phyloP scores from a whole-genome alignment of 192 early-diverging fungal species.

The Coemansia sp. region DNA sequence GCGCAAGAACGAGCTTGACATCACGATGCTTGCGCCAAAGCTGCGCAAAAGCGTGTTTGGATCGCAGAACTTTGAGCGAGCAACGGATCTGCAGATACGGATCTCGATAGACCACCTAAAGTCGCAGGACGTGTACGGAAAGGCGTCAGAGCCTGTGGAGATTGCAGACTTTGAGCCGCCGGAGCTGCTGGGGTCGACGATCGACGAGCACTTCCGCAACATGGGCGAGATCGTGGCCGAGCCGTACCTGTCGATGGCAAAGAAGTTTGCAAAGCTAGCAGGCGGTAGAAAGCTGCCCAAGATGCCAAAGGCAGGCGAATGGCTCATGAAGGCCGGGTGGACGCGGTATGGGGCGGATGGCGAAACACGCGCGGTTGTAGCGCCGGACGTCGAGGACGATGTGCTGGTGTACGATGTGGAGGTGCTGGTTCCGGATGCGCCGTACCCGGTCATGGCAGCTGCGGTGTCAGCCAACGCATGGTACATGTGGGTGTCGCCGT shows the following conservation, averaged over 20 bases:
- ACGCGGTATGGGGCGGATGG: constrained; percentile 67
- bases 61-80: constrained; percentile 8
- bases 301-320: constrained; percentile 51
- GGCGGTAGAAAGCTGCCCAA: constrained; percentile 35
- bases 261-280: constrained; percentile 34
- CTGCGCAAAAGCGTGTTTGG: constrained; percentile 42
- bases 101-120: constrained; percentile 48
- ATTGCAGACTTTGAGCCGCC: constrained; percentile 57
- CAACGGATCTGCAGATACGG: constrained; percentile 34
- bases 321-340: constrained; percentile 74
- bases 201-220: constrained; percentile 77
- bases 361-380: constrained; percentile 34
- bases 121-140: constrained; percentile 43
- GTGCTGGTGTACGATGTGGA: constrained; percentile 88
- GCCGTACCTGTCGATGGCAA: constrained; percentile 59
- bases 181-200: constrained; percentile 47
- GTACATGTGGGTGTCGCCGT: constrained; percentile 95
- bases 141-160: constrained; percentile 37
- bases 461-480: constrained; percentile 73
- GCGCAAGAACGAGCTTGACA: constrained; percentile 52
- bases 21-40: constrained; percentile 46
- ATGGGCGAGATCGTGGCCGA: constrained; percentile 68
- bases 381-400: constrained; percentile 59
- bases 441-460: constrained; percentile 78
- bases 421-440: constrained; percentile 65